phyloP scores from a whole-genome alignment of 140 eudicot species.

The Artemisia princeps region DNA sequence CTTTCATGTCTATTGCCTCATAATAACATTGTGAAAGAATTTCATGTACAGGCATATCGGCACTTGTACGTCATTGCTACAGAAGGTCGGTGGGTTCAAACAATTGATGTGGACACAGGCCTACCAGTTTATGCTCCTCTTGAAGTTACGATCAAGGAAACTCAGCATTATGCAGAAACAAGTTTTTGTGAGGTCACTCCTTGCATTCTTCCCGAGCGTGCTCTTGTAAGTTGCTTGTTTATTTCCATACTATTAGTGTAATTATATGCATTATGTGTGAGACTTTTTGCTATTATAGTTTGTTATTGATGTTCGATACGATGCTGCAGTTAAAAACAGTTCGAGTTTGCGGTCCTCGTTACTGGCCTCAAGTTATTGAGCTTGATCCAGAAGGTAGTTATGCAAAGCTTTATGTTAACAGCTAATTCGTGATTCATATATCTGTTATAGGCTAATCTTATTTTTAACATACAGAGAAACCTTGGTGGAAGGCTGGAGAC shows the following conservation, averaged over 20 bases:
- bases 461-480: conserved; percentile 55
- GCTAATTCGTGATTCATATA: conserved; percentile 1
- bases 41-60: conserved; percentile 61
- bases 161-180: conserved; percentile 76
- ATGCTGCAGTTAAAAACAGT: conserved; percentile 69
- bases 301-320: conserved; percentile 13
- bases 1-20: not conserved
- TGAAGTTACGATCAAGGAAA: conserved; percentile 80
- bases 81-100: conserved; percentile 97
- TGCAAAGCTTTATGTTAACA: conserved; percentile 18
- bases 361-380: conserved; percentile 91
- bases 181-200: conserved; percentile 95
- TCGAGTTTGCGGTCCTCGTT: conserved; percentile 96
- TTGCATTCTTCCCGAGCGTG: conserved; percentile 90
- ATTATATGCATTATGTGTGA: no score
- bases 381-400: conserved; percentile 76
- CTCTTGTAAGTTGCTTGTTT: conserved; percentile 50
- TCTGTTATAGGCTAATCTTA: not conserved
- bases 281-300: no score
- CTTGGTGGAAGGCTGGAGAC: conserved; percentile 83
- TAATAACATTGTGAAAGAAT: conserved; percentile 11
- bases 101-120: conserved; percentile 91
- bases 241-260: not conserved
- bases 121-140: conserved; percentile 93
- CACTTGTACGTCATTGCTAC: conserved; percentile 94